Conservation (phyloP, 441 rosid species). For the Croton laevigatus region DNA sequence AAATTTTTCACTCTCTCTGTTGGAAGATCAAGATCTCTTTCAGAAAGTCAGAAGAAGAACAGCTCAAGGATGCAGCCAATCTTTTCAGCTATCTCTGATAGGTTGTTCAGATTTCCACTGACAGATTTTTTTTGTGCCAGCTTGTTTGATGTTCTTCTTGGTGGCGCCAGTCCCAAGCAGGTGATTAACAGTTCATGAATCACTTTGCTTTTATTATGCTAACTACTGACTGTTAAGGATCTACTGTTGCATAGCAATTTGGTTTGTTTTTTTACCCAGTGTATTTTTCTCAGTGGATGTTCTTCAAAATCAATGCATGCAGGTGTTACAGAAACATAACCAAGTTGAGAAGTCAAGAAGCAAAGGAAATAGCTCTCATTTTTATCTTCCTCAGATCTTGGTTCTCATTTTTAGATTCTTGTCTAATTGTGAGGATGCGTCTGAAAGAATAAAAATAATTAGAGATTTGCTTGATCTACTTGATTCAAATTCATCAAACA, state of each 20-base stretch:
- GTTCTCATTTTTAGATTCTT: conserved; percentile 75
- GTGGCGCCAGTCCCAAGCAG: conserved; percentile 99
- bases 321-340: conserved; percentile 88
- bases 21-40: conserved; percentile 67
- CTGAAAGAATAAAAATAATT: conserved; percentile 67
- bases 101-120: conserved; percentile 78
- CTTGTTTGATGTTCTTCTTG: conserved; percentile 97
- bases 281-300: conserved; percentile 17
- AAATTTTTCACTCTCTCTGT: conserved; percentile 83
- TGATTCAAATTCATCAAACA: conserved; percentile 87
- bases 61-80: conserved; percentile 65
- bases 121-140: conserved; percentile 89
- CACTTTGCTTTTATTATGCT: conserved; percentile 10
- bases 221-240: conserved; percentile 15
- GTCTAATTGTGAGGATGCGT: conserved; percentile 61
- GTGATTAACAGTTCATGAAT: conserved; percentile 36
- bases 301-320: conserved; percentile 22
- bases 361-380: conserved; percentile 69
- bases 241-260: conserved; percentile 3
- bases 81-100: conserved; percentile 72
- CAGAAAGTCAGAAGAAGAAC: conserved; percentile 60
- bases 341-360: conserved; percentile 65
- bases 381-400: conserved; percentile 85
- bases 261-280: not conserved
- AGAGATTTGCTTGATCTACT: conserved; percentile 85